Evolutionary conservation across 208 protist genomes (phyloP), one percentile per base, ranked within the genome.

Genomic region (Acanthamoeba sp.): DNA sequence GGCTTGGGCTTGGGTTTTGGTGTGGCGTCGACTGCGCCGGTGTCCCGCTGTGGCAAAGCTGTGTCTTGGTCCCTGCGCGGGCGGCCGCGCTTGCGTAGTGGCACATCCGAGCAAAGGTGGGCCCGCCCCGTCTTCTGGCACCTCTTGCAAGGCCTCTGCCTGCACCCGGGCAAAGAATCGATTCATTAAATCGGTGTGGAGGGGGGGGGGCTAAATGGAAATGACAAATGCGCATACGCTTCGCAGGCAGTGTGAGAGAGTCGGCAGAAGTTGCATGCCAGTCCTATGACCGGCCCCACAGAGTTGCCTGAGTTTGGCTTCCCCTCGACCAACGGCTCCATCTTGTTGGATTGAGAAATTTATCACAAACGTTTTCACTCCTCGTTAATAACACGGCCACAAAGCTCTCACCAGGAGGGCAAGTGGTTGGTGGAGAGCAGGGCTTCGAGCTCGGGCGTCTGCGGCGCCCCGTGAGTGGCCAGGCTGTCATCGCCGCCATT

Each of bases 91-190:
- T 87, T 87, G 45, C 78, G 78, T 2, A 87, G 78, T 4, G 78
- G 78, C 42, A 87, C 78, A 45, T 87, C 78, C 45, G 78, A 87
- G 78, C 78, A 87, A 12, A 87, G 78, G 45, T 87, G 78, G 16
- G 78, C 78, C 4, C 78, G 78, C 4, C 78, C 78, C 27, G 45
- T 50, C 45, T 38, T 50, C 38, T 62, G 40, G 78, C 78, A 87
- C 24, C 78, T 40, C 40, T n/a, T 87, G 78, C 78, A 87, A 4
- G 78, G 78, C 27, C 78, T 52, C 32, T 52, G 42, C 16, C 78
- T 87, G 78, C 24, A 52, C 1, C 16, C 24, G 16, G 12, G 9
- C 16, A 69, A 69, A 36, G 10, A 69, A 36, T 4, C 1, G 3
- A 71, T 27, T 29, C 27, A 71, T 71, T 5, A 71, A 71, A 71